phyloP scores from a whole-genome alignment of 345 rosid genomes.

The Leavenworthia alabamica region DNA sequence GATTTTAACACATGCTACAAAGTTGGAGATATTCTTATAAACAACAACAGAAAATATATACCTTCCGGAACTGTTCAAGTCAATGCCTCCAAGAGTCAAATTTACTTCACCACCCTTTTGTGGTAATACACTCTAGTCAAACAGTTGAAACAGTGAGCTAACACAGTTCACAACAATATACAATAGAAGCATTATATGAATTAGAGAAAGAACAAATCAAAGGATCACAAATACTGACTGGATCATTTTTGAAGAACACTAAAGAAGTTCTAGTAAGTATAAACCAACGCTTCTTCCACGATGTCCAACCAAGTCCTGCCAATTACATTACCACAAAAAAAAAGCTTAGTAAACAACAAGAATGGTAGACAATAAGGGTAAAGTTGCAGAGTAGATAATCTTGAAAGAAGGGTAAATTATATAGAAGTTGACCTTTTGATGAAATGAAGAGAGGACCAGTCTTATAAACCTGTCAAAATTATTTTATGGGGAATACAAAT shows the following conservation, averaged over 20 bases:
- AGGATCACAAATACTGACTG: conserved; percentile 49
- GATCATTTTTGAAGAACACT: conserved; percentile 95
- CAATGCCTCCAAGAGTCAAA: conserved; percentile 94
- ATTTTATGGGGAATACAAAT: conserved; percentile 7
- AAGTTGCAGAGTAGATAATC: not conserved
- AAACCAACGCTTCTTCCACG: conserved; percentile 99
- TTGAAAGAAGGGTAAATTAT: not conserved
- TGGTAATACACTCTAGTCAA: conserved; percentile 77
- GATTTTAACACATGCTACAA: conserved; percentile 23
- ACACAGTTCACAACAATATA: not conserved
- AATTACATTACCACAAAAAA: not conserved
- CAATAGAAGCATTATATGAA: not conserved
- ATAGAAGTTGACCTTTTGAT: conserved; percentile 61
- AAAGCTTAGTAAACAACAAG: not conserved
- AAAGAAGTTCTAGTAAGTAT: conserved; percentile 87
- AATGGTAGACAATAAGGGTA: not conserved
- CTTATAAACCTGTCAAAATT: conserved; percentile 70
- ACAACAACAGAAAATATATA: conserved; percentile 22
- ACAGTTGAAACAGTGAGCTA: conserved; percentile 15
- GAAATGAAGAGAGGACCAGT: conserved; percentile 96
- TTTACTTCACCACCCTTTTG: conserved; percentile 92
- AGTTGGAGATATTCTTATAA: conserved; percentile 4
- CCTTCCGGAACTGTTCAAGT: conserved; percentile 97
- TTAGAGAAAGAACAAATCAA: not conserved
- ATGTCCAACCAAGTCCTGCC: conserved; percentile 97